These are phyloP conservation scores for Venturia asperata DNA, from an alignment of 2,329 filamentous ascomycete species.

Conservation along the genomic window DNA sequence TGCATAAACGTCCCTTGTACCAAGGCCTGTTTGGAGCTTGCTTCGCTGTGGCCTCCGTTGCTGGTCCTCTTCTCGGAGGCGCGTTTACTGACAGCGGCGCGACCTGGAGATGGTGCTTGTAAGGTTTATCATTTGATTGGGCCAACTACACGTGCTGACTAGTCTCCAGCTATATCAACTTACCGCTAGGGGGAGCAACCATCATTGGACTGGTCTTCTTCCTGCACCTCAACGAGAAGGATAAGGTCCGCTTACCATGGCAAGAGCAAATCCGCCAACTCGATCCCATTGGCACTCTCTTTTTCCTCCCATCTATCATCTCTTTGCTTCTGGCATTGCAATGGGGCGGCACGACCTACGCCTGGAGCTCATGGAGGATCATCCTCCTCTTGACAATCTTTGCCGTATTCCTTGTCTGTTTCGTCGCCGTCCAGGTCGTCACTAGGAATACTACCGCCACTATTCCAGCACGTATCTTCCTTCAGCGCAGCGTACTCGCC, in stretches of 20 bases:
- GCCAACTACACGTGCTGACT: not conserved
- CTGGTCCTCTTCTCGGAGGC: slow-evolving; percentile 24
- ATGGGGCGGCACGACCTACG: slow-evolving; percentile 29
- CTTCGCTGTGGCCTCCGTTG: slow-evolving; percentile 21
- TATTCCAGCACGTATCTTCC: slow-evolving; percentile 24
- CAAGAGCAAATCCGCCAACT: slow-evolving; percentile 25
- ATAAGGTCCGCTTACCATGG: slow-evolving; percentile 16
- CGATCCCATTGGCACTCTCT: slow-evolving; percentile 30
- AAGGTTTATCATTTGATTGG: not conserved
- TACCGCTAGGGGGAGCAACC: slow-evolving; percentile 24
- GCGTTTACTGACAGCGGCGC: slow-evolving; percentile 20
- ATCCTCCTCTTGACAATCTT: slow-evolving; percentile 23
- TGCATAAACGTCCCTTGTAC: slow-evolving; percentile 23
- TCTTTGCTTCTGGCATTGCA: slow-evolving; percentile 31
- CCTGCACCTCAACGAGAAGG: slow-evolving; percentile 20
- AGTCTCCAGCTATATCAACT: slow-evolving; percentile 26
- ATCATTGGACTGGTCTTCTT: slow-evolving; percentile 22
- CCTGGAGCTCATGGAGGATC: slow-evolving; percentile 22
- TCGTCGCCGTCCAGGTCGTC: slow-evolving; percentile 25
- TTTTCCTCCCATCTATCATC: slow-evolving; percentile 31
- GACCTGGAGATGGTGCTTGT: slow-evolving; percentile 24
- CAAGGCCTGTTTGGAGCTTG: slow-evolving; percentile 20
- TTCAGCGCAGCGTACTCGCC: slow-evolving; percentile 16
- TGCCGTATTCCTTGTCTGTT: slow-evolving; percentile 19
- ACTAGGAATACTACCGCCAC: slow-evolving; percentile 24